Conservation (phyloP, 495 filamentous ascomycete genomes). For the Massariosphaeria phaeospora region DNA sequence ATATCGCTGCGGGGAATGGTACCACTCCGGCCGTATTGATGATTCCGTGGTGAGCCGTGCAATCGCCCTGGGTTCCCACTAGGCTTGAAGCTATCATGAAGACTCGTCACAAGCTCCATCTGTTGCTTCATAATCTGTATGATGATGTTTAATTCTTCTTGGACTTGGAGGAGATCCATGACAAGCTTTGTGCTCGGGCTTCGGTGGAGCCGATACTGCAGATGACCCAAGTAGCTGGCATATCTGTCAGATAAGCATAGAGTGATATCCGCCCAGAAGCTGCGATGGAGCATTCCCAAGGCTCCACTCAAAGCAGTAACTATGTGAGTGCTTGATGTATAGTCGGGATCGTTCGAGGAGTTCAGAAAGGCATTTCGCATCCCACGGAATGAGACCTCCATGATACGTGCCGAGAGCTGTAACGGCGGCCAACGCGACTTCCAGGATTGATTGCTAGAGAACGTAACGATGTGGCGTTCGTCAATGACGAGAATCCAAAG, state of each 20-base stretch:
- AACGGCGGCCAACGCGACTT: slow-evolving; percentile 41
- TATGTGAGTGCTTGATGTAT: slow-evolving; percentile 37
- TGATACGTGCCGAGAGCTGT: slow-evolving; percentile 39
- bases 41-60: slow-evolving; percentile 3
- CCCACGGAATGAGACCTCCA: slow-evolving; percentile 40
- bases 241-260: slow-evolving; percentile 41
- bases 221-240: slow-evolving; percentile 39
- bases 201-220: slow-evolving; percentile 42
- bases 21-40: neutral
- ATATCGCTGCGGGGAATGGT: slow-evolving; percentile 14
- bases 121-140: slow-evolving; percentile 43
- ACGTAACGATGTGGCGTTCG: slow-evolving; percentile 38
- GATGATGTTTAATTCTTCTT: slow-evolving; percentile 43
- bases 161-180: slow-evolving; percentile 41
- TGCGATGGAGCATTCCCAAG: slow-evolving; percentile 39
- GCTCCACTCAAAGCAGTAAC: slow-evolving; percentile 38
- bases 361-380: slow-evolving; percentile 39
- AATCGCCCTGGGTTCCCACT: slow-evolving; percentile 5
- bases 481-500: slow-evolving; percentile 42
- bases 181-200: slow-evolving; percentile 42
- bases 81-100: slow-evolving; percentile 22
- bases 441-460: slow-evolving; percentile 43
- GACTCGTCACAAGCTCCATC: slow-evolving; percentile 34
- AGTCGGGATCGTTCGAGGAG: slow-evolving; percentile 32
- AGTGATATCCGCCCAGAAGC: slow-evolving; percentile 40